Evolutionary conservation across 257 asterid species (phyloP).

Genomic region (Penstemon davidsonii): DNA sequence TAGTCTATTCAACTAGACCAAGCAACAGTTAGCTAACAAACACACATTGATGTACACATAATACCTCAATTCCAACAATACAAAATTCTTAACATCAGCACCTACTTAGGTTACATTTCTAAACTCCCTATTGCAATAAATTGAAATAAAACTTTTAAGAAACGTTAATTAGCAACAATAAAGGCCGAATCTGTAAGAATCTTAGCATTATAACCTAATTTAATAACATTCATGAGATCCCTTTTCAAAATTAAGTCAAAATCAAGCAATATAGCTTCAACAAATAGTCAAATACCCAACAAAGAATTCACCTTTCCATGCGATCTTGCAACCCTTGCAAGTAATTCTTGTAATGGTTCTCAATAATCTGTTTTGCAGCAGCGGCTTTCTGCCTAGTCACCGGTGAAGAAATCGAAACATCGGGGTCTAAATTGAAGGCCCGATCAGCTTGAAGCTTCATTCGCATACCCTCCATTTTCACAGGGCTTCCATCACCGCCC

Average conservation of each 20-base stretch:
- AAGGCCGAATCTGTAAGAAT: neutral
- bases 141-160: neutral
- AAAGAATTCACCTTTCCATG: constrained; percentile 63
- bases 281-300: neutral
- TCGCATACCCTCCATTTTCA: constrained; percentile 22
- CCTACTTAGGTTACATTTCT: neutral
- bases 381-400: constrained; percentile 95
- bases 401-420: constrained; percentile 80
- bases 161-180: neutral
- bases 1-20: too few species aligned
- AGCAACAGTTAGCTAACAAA: neutral
- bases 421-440: constrained; percentile 58
- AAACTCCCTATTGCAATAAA: neutral
- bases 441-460: constrained; percentile 39
- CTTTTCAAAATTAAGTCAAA: constrained; percentile 17
- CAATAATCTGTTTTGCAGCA: constrained; percentile 90
- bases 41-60: neutral
- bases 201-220: neutral
- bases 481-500: constrained; percentile 55
- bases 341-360: constrained; percentile 92
- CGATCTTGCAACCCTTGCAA: constrained; percentile 96
- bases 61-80: neutral
- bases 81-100: neutral
- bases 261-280: constrained; percentile 28
- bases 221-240: neutral